phyloP scores from a whole-genome alignment of 1,284 basidiomycete genomes.

The Kwoniella shivajii region DNA sequence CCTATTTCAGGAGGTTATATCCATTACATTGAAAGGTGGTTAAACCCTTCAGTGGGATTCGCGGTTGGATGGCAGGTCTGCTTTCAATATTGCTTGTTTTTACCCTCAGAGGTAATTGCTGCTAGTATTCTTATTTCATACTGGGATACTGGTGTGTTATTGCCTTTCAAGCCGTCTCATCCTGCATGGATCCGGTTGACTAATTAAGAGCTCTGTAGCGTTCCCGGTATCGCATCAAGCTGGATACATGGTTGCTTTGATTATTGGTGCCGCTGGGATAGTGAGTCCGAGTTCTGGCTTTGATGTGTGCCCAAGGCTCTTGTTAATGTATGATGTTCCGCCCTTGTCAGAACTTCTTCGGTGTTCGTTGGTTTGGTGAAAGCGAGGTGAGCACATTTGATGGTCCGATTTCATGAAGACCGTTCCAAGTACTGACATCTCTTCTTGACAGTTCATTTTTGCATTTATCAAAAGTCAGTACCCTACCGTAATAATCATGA shows the following conservation, averaged over 20 bases:
- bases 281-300: background rate
- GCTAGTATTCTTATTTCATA: conserved; percentile 72
- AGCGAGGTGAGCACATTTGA: conserved; percentile 47
- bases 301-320: background rate
- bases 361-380: conserved; percentile 59
- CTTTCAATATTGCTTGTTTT: conserved; percentile 61
- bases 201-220: conserved; percentile 66
- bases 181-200: conserved; percentile 41
- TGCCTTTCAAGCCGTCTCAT: conserved; percentile 61
- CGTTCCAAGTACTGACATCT: background rate
- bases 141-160: conserved; percentile 62
- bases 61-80: conserved; percentile 43
- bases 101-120: conserved; percentile 75
- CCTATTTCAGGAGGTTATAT: conserved; percentile 51
- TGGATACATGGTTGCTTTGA: conserved; percentile 16
- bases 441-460: conserved; percentile 54
- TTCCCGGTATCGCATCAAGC: conserved; percentile 52
- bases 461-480: conserved; percentile 64
- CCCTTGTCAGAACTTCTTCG: conserved; percentile 25
- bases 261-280: conserved; percentile 9
- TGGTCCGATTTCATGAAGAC: background rate
- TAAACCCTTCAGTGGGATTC: conserved; percentile 44
- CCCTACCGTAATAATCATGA: background rate
- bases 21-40: conserved; percentile 31
- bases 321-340: background rate